Evolutionary conservation across 768 basidiomycete genomes (phyloP).

Genomic region (Serendipita vermifera): DNA sequence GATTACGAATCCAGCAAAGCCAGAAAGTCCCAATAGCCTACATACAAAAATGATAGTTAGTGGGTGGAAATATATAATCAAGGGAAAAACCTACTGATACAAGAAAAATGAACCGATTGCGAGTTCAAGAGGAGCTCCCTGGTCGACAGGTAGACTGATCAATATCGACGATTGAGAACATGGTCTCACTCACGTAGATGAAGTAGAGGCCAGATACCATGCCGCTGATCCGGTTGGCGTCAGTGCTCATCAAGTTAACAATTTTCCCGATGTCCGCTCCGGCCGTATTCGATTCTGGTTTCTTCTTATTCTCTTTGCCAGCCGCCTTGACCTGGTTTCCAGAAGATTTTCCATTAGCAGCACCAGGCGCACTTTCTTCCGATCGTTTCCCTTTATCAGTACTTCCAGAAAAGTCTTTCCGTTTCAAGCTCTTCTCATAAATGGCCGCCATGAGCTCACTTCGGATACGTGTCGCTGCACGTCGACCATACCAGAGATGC

Average conservation of each 20-base stretch:
- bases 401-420: constrained; percentile 26
- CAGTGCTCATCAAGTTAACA: constrained; percentile 25
- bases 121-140: constrained; percentile 25
- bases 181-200: constrained; percentile 5
- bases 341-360: neutral
- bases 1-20: constrained; percentile 35
- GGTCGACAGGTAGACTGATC: constrained; percentile 8
- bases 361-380: too few relatives aligned
- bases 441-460: constrained; percentile 23
- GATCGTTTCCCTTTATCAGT: constrained; percentile 13
- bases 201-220: constrained; percentile 5
- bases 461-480: constrained; percentile 22
- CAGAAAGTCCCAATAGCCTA: constrained; percentile 34
- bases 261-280: constrained; percentile 26
- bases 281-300: constrained; percentile 10
- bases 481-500: constrained; percentile 22
- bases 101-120: constrained; percentile 25
- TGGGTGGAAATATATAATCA: neutral
- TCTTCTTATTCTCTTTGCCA: constrained; percentile 9
- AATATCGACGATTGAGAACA: neutral
- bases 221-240: constrained; percentile 13
- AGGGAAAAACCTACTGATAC: constrained; percentile 22
- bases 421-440: constrained; percentile 26
- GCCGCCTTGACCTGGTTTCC: neutral
- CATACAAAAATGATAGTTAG: constrained; percentile 11